These are phyloP conservation scores for Rhododendron simsii DNA, from an alignment of 148 eudicot genomes.

Conservation along the genomic window DNA sequence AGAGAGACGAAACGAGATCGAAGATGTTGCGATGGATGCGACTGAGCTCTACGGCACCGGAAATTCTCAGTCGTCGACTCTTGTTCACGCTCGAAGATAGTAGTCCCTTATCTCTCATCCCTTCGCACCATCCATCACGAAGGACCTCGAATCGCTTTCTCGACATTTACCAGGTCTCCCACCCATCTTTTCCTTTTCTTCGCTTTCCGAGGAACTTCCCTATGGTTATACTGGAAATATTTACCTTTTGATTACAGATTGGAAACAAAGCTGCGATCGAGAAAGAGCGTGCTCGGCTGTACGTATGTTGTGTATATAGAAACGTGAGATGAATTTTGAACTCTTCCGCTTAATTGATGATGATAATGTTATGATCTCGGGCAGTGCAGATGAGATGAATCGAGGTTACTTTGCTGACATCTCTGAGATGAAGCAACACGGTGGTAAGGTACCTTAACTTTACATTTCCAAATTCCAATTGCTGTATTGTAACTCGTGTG, in stretches of 20 bases:
- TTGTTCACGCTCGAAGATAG: slow-evolving; percentile 13
- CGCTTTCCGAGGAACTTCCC: background rate
- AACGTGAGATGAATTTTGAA: slow-evolving; percentile 7
- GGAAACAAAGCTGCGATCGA: slow-evolving; percentile 77
- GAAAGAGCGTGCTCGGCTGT: slow-evolving; percentile 94
- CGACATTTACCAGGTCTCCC: slow-evolving; percentile 70
- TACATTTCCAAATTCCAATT: background rate
- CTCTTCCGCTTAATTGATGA: slow-evolving; percentile 11
- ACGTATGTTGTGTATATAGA: slow-evolving; percentile 17
- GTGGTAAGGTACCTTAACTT: slow-evolving; percentile 64
- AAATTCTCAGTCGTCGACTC: slow-evolving; percentile 17
- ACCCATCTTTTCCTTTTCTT: background rate
- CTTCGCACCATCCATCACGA: slow-evolving; percentile 33
- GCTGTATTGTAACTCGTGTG: background rate
- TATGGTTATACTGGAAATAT: background rate
- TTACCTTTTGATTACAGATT: slow-evolving; percentile 39
- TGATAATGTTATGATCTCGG: slow-evolving; percentile 38
- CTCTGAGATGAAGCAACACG: slow-evolving; percentile 72
- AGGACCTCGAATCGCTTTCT: slow-evolving; percentile 59
- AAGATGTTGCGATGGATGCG: slow-evolving; percentile 49
- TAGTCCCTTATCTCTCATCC: slow-evolving; percentile 18
- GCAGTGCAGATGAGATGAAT: slow-evolving; percentile 98
- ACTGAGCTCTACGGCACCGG: slow-evolving; percentile 20
- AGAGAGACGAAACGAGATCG: slow-evolving; percentile 4
- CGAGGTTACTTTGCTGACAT: slow-evolving; percentile 95